Conservation (phyloP, 768 basidiomycete species). For the Serendipita vermifera region DNA sequence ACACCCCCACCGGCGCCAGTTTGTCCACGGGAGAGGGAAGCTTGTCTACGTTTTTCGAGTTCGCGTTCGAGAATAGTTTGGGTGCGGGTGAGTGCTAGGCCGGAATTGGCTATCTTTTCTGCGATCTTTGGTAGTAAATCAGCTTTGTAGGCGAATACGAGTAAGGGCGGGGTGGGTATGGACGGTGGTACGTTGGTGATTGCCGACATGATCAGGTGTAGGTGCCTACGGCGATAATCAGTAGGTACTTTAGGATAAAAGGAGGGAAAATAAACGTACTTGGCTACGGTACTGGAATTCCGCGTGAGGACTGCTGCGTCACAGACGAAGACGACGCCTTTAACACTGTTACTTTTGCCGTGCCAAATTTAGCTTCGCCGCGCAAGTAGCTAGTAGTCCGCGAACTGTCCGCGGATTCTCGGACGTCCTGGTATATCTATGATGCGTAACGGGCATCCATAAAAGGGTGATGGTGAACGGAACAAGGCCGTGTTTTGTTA, state of each 20-base stretch:
- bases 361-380: too few species aligned
- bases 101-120: slow-evolving; percentile 25
- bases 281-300: slow-evolving; percentile 60
- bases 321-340: slow-evolving; percentile 61
- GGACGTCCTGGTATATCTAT: slow-evolving; percentile 81
- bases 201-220: slow-evolving; percentile 58
- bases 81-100: slow-evolving; percentile 57
- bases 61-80: slow-evolving; percentile 72
- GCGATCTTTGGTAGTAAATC: slow-evolving; percentile 47
- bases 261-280: slow-evolving; percentile 38
- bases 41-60: slow-evolving; percentile 65
- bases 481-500: slow-evolving; percentile 52
- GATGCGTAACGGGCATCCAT: slow-evolving; percentile 34
- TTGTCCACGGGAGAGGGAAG: background rate
- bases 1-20: slow-evolving; percentile 50
- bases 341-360: too few species aligned
- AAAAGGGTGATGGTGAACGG: slow-evolving; percentile 27
- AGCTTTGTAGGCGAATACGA: slow-evolving; percentile 64
- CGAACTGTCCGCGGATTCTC: slow-evolving; percentile 57
- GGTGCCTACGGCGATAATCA: slow-evolving; percentile 37
- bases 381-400: slow-evolving; percentile 47
- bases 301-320: slow-evolving; percentile 67
- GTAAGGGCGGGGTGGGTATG: slow-evolving; percentile 41
- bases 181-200: slow-evolving; percentile 64
- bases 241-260: slow-evolving; percentile 2